These are phyloP conservation scores for Pythium aquatile DNA, from an alignment of 352 stramenopile genomes.

Conservation along the genomic window DNA sequence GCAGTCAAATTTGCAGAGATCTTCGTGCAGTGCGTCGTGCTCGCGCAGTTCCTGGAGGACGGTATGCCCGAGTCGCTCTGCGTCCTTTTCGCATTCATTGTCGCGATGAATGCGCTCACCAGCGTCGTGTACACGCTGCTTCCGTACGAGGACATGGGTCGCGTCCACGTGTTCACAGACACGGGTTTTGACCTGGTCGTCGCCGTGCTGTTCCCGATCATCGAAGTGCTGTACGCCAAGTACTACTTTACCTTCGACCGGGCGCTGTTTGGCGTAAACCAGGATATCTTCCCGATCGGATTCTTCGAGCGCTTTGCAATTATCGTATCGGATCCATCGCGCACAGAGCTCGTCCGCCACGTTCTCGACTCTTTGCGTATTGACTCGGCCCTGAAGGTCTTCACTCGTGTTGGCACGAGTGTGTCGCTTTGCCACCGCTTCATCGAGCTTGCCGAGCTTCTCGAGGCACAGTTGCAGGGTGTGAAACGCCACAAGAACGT, in stretches of 20 bases:
- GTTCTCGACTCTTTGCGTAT: constrained; percentile 41
- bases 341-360: constrained; percentile 31
- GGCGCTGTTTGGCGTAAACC: constrained; percentile 26
- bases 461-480: not conserved
- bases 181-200: constrained; percentile 33
- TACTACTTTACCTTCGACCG: constrained; percentile 34
- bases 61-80: not conserved
- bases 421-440: constrained; percentile 39
- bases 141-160: constrained; percentile 2
- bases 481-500: constrained; percentile 2
- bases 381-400: constrained; percentile 21
- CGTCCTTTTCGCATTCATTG: constrained; percentile 2
- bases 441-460: not conserved
- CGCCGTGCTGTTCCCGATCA: constrained; percentile 32
- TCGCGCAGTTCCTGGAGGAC: constrained; percentile 8
- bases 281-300: constrained; percentile 24
- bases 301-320: constrained; percentile 37
- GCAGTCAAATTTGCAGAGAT: constrained; percentile 7
- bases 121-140: not conserved
- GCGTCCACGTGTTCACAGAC: constrained; percentile 5
- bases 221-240: constrained; percentile 27
- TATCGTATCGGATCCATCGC: constrained; percentile 28
- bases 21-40: constrained; percentile 5
- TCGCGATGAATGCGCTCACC: constrained; percentile 2
- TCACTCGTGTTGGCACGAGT: constrained; percentile 40